Percentiles rank a stretch among this genome's conserved stretches.
phyloP scores from a whole-genome alignment of 192 early-diverging fungal genomes.

The Backusella australiensis region DNA sequence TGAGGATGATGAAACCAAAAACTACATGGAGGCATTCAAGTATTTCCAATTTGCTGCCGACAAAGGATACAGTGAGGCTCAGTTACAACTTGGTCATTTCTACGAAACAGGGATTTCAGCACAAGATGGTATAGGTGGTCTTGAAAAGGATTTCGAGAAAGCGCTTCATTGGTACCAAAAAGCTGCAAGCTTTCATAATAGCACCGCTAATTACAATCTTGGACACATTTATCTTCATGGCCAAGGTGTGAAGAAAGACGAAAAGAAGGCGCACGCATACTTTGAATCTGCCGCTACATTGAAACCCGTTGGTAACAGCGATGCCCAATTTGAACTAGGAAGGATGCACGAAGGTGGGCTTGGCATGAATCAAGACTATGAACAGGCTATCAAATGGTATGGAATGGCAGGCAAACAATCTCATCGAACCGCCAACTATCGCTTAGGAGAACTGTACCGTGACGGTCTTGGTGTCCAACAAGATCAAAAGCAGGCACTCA shows the following conservation, averaged over 20 bases:
- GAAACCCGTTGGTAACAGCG: background rate
- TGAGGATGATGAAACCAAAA: background rate
- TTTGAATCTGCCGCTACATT: background rate
- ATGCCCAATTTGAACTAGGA: background rate
- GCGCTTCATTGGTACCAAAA: background rate
- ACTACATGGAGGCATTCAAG: background rate
- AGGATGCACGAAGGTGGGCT: background rate
- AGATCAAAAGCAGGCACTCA: background rate
- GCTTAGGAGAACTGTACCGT: background rate
- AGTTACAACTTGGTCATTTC: background rate
- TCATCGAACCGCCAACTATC: background rate
- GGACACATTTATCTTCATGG: background rate
- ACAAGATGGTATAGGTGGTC: background rate
- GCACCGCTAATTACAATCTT: background rate
- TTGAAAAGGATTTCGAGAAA: background rate
- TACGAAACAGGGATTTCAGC: background rate
- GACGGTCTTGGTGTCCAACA: background rate
- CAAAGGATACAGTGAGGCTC: background rate
- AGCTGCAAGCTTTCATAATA: background rate
- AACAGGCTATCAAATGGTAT: background rate
- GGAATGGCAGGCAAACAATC: background rate
- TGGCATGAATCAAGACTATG: background rate
- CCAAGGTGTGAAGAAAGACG: background rate
- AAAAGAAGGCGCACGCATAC: background rate
- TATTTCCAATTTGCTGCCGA: background rate